Percentiles rank a stretch among this genome's conserved stretches.
Conservation (phyloP, 306 rosid genomes). For the Sindora glabra region DNA sequence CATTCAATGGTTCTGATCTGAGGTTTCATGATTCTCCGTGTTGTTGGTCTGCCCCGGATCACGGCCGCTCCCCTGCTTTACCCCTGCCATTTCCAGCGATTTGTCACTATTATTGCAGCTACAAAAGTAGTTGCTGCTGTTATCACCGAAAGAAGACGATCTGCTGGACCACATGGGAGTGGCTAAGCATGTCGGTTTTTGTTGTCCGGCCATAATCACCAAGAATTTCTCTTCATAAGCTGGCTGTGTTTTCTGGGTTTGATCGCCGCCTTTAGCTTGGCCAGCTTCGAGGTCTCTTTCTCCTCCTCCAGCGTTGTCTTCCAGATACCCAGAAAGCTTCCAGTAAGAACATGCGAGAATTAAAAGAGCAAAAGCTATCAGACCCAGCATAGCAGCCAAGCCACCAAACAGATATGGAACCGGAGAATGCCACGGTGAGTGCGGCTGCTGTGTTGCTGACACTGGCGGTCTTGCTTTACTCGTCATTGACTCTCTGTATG, state of each 20-base stretch:
- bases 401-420: constrained; percentile 90
- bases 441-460: constrained; percentile 15
- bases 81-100: constrained; percentile 23
- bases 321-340: constrained; percentile 83
- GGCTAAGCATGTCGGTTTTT: constrained; percentile 79
- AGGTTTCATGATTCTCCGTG: constrained; percentile 12
- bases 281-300: constrained; percentile 63
- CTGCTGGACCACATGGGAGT: constrained; percentile 63
- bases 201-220: constrained; percentile 94
- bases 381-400: constrained; percentile 90
- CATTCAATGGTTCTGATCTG: constrained; percentile 34
- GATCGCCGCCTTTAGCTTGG: constrained; percentile 16
- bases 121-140: constrained; percentile 31
- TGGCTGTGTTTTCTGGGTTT: constrained; percentile 32
- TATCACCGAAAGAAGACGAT: constrained; percentile 57
- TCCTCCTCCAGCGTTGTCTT: constrained; percentile 21
- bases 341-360: constrained; percentile 95
- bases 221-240: constrained; percentile 74
- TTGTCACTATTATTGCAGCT: constrained; percentile 33
- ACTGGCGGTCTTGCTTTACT: constrained; percentile 27
- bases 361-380: constrained; percentile 89
- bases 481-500: constrained; percentile 51
- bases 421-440: constrained; percentile 97
- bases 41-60: background rate
- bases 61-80: constrained; percentile 9